Evolutionary conservation across 768 basidiomycete genomes (phyloP).

Genomic region (Rhodotorula kratochvilovae): DNA sequence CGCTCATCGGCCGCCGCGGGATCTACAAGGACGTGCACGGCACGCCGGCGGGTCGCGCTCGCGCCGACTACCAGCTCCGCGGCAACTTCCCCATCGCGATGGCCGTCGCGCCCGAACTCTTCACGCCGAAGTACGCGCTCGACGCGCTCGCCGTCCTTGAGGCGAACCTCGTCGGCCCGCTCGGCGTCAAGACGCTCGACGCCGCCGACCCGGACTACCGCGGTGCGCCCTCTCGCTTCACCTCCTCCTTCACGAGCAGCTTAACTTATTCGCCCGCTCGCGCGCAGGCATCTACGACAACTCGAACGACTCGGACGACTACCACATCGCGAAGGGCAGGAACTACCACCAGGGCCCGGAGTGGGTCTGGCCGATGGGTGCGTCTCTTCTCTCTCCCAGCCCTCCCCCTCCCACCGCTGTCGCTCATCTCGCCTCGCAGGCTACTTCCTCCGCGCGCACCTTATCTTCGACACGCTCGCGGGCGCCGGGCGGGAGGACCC

Average conservation of each 20-base stretch:
- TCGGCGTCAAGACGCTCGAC: constrained; percentile 97
- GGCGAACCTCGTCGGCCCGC: constrained; percentile 69
- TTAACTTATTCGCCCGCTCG: no score
- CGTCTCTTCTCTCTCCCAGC: constrained; percentile 69
- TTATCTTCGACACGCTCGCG: constrained; percentile 71
- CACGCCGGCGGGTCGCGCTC: constrained; percentile 72
- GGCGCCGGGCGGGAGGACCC: constrained; percentile 65
- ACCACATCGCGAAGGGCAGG: constrained; percentile 79
- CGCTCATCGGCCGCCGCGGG: constrained; percentile 76
- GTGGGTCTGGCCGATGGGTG: constrained; percentile 38
- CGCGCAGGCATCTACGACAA: constrained; percentile 62
- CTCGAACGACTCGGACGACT: constrained; percentile 80
- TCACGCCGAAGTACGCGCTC: constrained; percentile 73
- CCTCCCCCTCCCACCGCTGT: not conserved
- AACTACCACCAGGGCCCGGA: constrained; percentile 66
- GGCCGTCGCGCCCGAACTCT: constrained; percentile 93
- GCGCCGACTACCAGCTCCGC: constrained; percentile 75
- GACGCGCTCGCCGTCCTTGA: constrained; percentile 75
- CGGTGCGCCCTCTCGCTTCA: constrained; percentile 4
- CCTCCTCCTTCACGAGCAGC: no score
- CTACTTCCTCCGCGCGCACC: constrained; percentile 88
- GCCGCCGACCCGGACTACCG: constrained; percentile 81
- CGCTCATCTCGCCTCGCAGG: constrained; percentile 53
- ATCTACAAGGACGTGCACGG: constrained; percentile 99
- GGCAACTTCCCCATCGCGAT: constrained; percentile 69